phyloP scores from a whole-genome alignment of 176 grass and related monocot species.

The Oryza glaberrima region DNA sequence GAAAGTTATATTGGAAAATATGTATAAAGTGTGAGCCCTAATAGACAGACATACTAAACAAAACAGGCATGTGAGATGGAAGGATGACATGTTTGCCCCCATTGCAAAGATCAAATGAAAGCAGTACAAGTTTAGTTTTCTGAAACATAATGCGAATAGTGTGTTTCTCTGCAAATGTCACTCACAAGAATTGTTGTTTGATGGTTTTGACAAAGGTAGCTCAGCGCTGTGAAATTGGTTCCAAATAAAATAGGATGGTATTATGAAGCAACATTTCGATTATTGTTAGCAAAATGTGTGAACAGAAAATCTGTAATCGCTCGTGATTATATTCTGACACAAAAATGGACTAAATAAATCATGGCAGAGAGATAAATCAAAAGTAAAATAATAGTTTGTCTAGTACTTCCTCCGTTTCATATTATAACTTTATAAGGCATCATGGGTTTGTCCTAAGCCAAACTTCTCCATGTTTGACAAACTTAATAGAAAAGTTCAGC shows the following conservation, averaged over 20 bases:
- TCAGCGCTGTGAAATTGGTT: background rate
- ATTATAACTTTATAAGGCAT: too few species aligned
- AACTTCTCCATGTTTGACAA: too few species aligned
- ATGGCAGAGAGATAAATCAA: slow-evolving; percentile 8
- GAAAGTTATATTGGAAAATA: slow-evolving; percentile 1
- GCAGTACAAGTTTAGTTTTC: background rate
- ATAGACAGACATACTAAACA: background rate
- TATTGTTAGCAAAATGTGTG: background rate
- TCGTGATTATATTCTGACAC: background rate
- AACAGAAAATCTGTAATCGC: slow-evolving; percentile 7
- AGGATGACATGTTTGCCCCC: background rate
- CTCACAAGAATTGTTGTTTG: background rate
- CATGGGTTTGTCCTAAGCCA: too few species aligned
- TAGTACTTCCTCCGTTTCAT: background rate
- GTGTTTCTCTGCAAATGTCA: background rate
- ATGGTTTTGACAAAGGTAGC: slow-evolving; percentile 6
- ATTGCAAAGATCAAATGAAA: background rate
- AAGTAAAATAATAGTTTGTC: background rate
- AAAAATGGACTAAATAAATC: background rate
- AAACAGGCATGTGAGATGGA: background rate
- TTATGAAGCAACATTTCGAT: background rate
- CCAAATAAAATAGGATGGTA: background rate
- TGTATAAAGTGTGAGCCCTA: background rate
- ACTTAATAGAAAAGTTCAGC: too few species aligned
- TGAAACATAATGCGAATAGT: background rate